Evolutionary conservation across 1,284 basidiomycete species (phyloP).

Genomic region (Testicularia cyperi): DNA sequence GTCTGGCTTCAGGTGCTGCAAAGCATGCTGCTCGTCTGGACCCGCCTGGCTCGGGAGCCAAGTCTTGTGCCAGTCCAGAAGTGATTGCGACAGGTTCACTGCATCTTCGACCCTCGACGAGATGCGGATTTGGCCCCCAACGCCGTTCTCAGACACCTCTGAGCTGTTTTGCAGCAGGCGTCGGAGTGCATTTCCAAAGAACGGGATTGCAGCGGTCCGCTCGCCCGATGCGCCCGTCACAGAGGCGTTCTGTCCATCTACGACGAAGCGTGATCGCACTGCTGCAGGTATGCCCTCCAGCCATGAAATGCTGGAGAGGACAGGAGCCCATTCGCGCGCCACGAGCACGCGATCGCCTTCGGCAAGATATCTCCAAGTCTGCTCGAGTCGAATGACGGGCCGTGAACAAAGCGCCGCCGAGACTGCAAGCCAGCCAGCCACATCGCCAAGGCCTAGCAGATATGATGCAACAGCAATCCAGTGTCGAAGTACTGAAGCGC

Average conservation of each 20-base stretch:
- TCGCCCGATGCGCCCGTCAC: constrained; percentile 7
- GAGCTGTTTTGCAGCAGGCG: too few relatives aligned
- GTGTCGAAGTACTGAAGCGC: constrained; percentile 51
- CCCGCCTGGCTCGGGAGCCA: constrained; percentile 12
- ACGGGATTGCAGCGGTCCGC: constrained; percentile 21
- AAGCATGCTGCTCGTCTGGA: background rate
- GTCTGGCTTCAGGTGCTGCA: too few relatives aligned
- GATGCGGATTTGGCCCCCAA: constrained; percentile 1
- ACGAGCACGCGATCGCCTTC: constrained; percentile 42
- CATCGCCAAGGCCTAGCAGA: constrained; percentile 39
- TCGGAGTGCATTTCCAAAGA: constrained; percentile 37
- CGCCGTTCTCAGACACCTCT: background rate
- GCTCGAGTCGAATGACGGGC: constrained; percentile 48
- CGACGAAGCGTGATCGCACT: constrained; percentile 24
- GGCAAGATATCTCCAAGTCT: constrained; percentile 53
- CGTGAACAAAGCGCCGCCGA: constrained; percentile 55
- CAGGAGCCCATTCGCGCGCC: constrained; percentile 44
- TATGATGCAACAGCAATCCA: constrained; percentile 55
- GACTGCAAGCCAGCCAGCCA: constrained; percentile 55
- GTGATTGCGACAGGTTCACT: constrained; percentile 2
- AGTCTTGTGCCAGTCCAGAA: constrained; percentile 14
- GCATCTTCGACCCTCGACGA: constrained; percentile 11
- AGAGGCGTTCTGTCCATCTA: constrained; percentile 9
- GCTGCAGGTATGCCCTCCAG: constrained; percentile 33
- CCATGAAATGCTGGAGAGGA: constrained; percentile 51